Evolutionary conservation across 306 rosid genomes (phyloP).

Genomic region (Gynostemma pentaphyllum): DNA sequence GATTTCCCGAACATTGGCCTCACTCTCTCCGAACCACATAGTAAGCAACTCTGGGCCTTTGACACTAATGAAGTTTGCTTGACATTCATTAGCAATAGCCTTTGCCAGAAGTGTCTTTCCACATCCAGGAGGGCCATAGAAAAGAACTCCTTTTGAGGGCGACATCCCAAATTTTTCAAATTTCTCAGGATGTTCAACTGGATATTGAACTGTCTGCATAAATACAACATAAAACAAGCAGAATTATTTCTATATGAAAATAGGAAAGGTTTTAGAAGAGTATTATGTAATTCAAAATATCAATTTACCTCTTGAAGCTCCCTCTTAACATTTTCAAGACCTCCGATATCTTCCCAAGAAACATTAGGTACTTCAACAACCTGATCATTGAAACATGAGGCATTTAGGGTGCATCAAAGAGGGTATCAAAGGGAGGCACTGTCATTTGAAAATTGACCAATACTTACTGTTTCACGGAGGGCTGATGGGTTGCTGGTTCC

Average conservation of each 20-base stretch:
- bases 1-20: slow-evolving; percentile 96
- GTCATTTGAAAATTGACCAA: neutral
- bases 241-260: neutral
- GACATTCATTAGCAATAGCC: slow-evolving; percentile 98
- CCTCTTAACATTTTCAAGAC: slow-evolving; percentile 96
- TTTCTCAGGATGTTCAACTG: slow-evolving; percentile 98
- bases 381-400: slow-evolving; percentile 27
- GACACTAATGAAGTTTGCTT: slow-evolving; percentile 92
- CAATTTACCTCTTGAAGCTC: slow-evolving; percentile 87
- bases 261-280: neutral
- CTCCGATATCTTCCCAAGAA: slow-evolving; percentile 96
- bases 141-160: slow-evolving; percentile 97
- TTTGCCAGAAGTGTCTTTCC: slow-evolving; percentile 96
- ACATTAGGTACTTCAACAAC: slow-evolving; percentile 95
- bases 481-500: slow-evolving; percentile 98
- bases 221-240: slow-evolving; percentile 2
- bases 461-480: slow-evolving; percentile 86
- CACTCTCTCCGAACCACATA: slow-evolving; percentile 99
- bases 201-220: slow-evolving; percentile 94
- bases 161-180: slow-evolving; percentile 98
- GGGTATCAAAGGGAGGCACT: neutral
- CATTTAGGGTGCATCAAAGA: slow-evolving; percentile 12
- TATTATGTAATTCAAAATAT: slow-evolving; percentile 5
- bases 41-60: slow-evolving; percentile 99
- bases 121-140: slow-evolving; percentile 99